phyloP scores from a whole-genome alignment of 441 rosid genomes.

The Daphne laureola region DNA sequence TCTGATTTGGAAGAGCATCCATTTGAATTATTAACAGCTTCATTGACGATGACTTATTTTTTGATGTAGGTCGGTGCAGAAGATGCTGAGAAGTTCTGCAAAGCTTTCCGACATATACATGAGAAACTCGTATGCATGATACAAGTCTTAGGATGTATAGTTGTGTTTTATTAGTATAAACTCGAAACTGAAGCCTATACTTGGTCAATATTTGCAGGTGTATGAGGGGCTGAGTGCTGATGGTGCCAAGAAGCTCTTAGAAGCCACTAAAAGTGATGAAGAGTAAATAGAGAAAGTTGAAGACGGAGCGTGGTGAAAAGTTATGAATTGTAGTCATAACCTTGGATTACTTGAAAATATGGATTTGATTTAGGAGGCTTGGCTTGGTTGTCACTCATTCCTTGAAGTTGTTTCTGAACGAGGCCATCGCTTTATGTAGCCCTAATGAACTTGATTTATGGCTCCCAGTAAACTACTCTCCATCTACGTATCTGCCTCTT shows the following conservation, averaged over 20 bases:
- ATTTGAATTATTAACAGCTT: not conserved
- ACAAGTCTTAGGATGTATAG: not conserved
- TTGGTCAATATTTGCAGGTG: conserved; percentile 31
- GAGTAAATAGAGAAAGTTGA: conserved; percentile 4
- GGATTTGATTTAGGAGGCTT: too few species aligned
- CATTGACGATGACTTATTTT: not conserved
- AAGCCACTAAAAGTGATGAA: not conserved
- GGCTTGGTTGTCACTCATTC: too few species aligned
- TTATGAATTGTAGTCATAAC: too few species aligned
- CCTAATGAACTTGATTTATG: too few species aligned
- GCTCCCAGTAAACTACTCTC: too few species aligned
- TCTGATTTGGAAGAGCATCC: too few species aligned
- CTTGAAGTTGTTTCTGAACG: too few species aligned
- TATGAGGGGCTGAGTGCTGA: conserved; percentile 52
- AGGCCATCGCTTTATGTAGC: too few species aligned
- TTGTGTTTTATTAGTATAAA: not conserved
- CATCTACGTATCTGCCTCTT: too few species aligned
- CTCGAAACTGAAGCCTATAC: not conserved
- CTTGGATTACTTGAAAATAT: too few species aligned
- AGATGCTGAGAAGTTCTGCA: conserved; percentile 69
- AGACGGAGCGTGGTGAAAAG: too few species aligned
- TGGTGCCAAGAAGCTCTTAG: conserved; percentile 33
- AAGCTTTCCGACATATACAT: conserved; percentile 61
- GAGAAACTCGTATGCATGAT: conserved; percentile 49
- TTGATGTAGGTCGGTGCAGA: conserved; percentile 45